Conservation (phyloP, 1,139 yeast genomes). For the Geotrichum phurueaensis region DNA sequence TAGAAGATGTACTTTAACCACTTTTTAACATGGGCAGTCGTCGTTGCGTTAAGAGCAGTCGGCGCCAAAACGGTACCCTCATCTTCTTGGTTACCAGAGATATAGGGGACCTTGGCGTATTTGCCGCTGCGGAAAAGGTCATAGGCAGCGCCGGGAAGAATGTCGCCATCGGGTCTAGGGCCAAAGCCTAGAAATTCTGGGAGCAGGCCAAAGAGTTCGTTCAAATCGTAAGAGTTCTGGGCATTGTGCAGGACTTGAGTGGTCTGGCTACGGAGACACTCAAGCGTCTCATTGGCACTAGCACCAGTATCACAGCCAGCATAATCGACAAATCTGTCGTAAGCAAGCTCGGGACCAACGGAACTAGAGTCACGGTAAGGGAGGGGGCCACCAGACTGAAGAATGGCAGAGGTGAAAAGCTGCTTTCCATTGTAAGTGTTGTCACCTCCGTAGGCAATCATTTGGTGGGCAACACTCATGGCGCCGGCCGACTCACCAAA, state of each 20-base stretch:
- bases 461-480: conserved; percentile 27
- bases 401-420: conserved; percentile 28
- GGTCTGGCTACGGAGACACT: conserved; percentile 22
- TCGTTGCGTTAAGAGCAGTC: background rate
- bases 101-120: conserved; percentile 19
- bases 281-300: conserved; percentile 15
- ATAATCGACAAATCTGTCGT: conserved; percentile 17
- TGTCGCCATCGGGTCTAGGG: conserved; percentile 23
- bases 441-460: conserved; percentile 23
- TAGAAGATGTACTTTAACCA: background rate
- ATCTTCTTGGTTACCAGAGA: conserved; percentile 20
- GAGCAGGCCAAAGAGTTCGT: conserved; percentile 2
- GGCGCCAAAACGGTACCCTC: conserved; percentile 20
- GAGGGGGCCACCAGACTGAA: conserved; percentile 26
- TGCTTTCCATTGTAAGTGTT: conserved; percentile 17
- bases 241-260: conserved; percentile 16
- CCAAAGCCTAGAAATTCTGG: conserved; percentile 18
- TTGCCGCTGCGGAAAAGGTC: conserved; percentile 16
- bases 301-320: conserved; percentile 20
- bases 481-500: conserved; percentile 37
- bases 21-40: background rate
- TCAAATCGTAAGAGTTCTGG: conserved; percentile 12
- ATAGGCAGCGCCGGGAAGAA: conserved; percentile 17
- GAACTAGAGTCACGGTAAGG: conserved; percentile 17
- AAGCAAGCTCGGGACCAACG: conserved; percentile 19